phyloP scores from a whole-genome alignment of 2,329 filamentous ascomycete genomes.

The Beauveria bassiana region DNA sequence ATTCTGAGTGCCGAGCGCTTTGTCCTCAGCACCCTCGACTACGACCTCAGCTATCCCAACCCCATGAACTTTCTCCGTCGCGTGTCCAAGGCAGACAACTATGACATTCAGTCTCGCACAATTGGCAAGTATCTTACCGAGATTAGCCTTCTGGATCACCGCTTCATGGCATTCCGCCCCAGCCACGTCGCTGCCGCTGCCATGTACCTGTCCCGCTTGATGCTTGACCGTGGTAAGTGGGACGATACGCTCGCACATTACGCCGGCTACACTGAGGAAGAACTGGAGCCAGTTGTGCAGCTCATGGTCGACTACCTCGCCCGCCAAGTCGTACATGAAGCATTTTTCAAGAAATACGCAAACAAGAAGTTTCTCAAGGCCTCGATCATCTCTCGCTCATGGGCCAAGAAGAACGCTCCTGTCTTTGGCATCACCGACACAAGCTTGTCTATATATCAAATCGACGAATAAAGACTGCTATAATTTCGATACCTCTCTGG shows the following conservation, averaged over 20 bases:
- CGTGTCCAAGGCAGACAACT: conserved; percentile 98
- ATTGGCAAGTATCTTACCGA: conserved; percentile 97
- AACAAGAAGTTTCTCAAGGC: conserved; percentile 99
- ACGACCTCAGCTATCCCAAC: conserved; percentile 97
- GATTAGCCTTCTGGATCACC: conserved; percentile 90
- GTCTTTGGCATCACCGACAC: conserved; percentile 47
- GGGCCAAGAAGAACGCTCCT: conserved; percentile 75
- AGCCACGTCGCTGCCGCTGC: conserved; percentile 86
- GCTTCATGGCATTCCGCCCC: conserved; percentile 82
- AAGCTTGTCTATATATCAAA: conserved; percentile 42
- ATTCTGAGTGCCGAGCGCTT: conserved; percentile 97
- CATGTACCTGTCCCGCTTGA: conserved; percentile 90
- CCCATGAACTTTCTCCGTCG: conserved; percentile 99
- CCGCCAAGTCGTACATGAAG: conserved; percentile 84
- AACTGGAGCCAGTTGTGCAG: conserved; percentile 85
- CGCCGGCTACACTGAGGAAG: conserved; percentile 84
- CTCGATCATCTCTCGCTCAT: conserved; percentile 83
- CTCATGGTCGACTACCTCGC: conserved; percentile 97
- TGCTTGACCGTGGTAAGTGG: conserved; percentile 87
- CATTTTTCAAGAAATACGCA: conserved; percentile 99
- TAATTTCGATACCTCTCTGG: conserved; percentile 9
- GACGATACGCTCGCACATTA: conserved; percentile 84
- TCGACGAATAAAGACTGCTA: conserved; percentile 18
- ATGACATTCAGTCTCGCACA: conserved; percentile 95
- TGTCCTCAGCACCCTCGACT: conserved; percentile 83